phyloP scores from a whole-genome alignment of 768 basidiomycete genomes.

The Galerina marginata region DNA sequence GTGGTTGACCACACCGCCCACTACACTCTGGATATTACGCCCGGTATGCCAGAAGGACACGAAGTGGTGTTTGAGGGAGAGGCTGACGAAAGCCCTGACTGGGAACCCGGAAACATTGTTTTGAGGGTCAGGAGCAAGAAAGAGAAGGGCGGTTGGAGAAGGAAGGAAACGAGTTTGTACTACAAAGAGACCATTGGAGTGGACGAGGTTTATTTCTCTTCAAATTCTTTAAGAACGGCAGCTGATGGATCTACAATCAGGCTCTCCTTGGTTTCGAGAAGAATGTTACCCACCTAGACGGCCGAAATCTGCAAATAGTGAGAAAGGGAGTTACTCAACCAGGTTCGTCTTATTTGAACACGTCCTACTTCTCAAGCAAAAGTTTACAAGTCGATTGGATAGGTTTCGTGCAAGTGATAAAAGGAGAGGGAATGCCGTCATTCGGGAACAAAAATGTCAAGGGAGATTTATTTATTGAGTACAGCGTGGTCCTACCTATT shows the following conservation, averaged over 20 bases:
- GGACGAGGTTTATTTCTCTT: slow-evolving; percentile 69
- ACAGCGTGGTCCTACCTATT: slow-evolving; percentile 87
- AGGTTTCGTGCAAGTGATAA: slow-evolving; percentile 87
- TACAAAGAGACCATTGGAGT: slow-evolving; percentile 92
- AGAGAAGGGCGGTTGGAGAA: slow-evolving; percentile 79
- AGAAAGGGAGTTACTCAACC: slow-evolving; percentile 91
- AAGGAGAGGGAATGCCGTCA: slow-evolving; percentile 89
- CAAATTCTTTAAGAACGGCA: no score
- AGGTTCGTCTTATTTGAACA: slow-evolving; percentile 47
- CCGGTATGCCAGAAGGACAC: slow-evolving; percentile 92
- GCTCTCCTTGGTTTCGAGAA: slow-evolving; percentile 96
- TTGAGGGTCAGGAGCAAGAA: slow-evolving; percentile 82
- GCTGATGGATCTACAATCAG: slow-evolving; percentile 43
- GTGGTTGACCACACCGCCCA: slow-evolving; percentile 80
- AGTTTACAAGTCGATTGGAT: slow-evolving; percentile 4
- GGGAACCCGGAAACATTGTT: slow-evolving; percentile 94
- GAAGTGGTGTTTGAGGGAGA: slow-evolving; percentile 96
- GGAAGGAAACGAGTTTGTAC: slow-evolving; percentile 91
- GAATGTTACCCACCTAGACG: slow-evolving; percentile 92
- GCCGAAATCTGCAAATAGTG: slow-evolving; percentile 71
- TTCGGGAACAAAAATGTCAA: slow-evolving; percentile 55
- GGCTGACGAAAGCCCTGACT: slow-evolving; percentile 94
- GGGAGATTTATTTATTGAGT: slow-evolving; percentile 93
- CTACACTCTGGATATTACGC: slow-evolving; percentile 84
- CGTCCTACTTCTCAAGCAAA: not conserved